phyloP scores from a whole-genome alignment of 495 filamentous ascomycete genomes.

The Hypoxylon fragiforme region DNA sequence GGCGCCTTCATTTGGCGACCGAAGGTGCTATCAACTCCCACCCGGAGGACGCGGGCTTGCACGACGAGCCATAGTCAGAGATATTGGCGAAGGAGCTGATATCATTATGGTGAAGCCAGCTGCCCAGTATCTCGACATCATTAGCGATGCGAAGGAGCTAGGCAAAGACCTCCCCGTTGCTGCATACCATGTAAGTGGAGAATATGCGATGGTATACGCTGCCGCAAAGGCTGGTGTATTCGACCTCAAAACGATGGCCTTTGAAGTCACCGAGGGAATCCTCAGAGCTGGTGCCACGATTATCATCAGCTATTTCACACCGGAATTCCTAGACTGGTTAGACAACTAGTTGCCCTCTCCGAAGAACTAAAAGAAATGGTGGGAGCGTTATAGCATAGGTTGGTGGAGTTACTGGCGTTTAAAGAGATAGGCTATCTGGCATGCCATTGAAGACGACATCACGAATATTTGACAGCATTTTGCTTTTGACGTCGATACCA shows the following conservation, averaged over 20 bases:
- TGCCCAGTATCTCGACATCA: slow-evolving; percentile 91
- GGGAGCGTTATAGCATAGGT: slow-evolving; percentile 3
- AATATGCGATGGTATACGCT: slow-evolving; percentile 98
- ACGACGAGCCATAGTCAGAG: slow-evolving; percentile 83
- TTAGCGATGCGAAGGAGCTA: slow-evolving; percentile 91
- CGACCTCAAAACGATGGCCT: slow-evolving; percentile 91
- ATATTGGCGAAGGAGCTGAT: slow-evolving; percentile 91
- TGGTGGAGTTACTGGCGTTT: slow-evolving; percentile 17
- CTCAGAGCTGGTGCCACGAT: slow-evolving; percentile 90
- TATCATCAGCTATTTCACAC: slow-evolving; percentile 90
- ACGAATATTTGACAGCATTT: slow-evolving; percentile 18
- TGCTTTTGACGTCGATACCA: slow-evolving; percentile 1
- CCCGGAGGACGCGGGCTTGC: slow-evolving; percentile 91
- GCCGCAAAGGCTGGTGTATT: slow-evolving; percentile 97
- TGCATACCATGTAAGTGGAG: slow-evolving; percentile 95
- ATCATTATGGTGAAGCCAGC: slow-evolving; percentile 99
- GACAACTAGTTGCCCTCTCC: slow-evolving; percentile 34
- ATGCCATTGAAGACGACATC: slow-evolving; percentile 15
- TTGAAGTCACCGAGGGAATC: slow-evolving; percentile 91
- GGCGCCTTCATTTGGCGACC: slow-evolving; percentile 87
- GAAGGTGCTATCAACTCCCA: slow-evolving; percentile 94
- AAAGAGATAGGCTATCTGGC: slow-evolving; percentile 1
- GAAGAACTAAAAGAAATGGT: slow-evolving; percentile 1
- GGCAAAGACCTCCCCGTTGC: slow-evolving; percentile 87
- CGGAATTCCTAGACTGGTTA: slow-evolving; percentile 90